Evolutionary conservation across 805 yeast genomes (phyloP).

Genomic region (Pichia manshurica): DNA sequence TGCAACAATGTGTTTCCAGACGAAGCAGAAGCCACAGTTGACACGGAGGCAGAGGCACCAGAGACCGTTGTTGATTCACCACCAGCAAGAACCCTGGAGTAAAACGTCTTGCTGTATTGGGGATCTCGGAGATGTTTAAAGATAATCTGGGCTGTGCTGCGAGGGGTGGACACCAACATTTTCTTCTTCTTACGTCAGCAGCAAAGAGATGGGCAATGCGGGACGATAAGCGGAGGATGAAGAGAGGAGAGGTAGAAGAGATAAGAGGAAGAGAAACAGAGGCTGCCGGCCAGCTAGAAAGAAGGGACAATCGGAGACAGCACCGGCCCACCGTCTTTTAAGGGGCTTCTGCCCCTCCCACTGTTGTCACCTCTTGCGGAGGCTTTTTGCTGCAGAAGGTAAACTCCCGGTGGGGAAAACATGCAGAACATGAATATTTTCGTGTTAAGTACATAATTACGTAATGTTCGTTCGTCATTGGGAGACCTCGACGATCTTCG

Average conservation of each 20-base stretch:
- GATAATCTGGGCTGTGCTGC: slow-evolving; percentile 1
- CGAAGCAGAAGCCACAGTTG: no score
- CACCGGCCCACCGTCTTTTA: not conserved
- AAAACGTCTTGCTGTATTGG: slow-evolving; percentile 1
- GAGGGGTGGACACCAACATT: slow-evolving; percentile 2
- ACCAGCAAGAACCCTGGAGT: not conserved
- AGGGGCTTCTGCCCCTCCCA: not conserved
- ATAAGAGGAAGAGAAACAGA: not conserved
- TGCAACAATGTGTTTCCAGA: no score
- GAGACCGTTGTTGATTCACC: no score
- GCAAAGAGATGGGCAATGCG: not conserved
- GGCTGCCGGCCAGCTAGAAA: no score
- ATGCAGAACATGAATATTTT: no score
- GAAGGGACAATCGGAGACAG: not conserved
- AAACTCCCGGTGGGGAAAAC: no score
- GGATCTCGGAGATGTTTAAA: slow-evolving; percentile 3
- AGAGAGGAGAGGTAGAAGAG: not conserved
- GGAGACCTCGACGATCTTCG: no score
- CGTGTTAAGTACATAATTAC: no score
- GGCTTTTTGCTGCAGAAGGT: not conserved
- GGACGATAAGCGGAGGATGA: not conserved
- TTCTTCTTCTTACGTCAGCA: not conserved
- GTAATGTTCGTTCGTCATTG: no score
- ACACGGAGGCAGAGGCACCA: no score
- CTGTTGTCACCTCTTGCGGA: not conserved